Conservation (phyloP, 208 protist genomes). For the Entamoeba moshkovskii region DNA sequence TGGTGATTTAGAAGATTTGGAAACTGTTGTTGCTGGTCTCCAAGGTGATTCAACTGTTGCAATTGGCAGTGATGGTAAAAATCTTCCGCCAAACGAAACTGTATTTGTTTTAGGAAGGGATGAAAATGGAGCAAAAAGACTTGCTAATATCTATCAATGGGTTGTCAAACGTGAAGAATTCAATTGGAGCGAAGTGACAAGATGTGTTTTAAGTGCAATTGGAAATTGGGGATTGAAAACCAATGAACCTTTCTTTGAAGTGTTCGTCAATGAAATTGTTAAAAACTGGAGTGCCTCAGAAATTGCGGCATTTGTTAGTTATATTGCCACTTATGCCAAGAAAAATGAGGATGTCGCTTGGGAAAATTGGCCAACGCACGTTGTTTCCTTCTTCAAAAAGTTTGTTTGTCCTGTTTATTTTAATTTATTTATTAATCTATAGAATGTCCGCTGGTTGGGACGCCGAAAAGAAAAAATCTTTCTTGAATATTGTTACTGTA, state of each 20-base stretch:
- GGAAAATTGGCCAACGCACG: not conserved
- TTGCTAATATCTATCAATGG: not conserved
- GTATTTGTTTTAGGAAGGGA: not conserved
- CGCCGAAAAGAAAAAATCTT: not conserved
- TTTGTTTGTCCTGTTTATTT: not conserved
- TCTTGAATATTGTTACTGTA: not conserved
- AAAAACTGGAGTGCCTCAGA: not conserved
- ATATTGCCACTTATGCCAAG: not conserved
- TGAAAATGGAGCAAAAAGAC: not conserved
- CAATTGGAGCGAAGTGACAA: not conserved
- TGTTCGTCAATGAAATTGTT: not conserved
- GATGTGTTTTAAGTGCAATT: not conserved
- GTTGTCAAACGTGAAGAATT: not conserved
- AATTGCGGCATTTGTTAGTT: not conserved
- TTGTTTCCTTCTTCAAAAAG: not conserved
- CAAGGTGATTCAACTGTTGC: not conserved
- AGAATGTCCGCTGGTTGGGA: not conserved
- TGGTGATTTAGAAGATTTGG: not conserved
- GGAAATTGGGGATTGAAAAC: not conserved
- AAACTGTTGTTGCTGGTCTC: not conserved
- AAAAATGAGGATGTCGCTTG: not conserved
- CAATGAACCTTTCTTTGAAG: not conserved
- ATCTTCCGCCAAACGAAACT: not conserved
- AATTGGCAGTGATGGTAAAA: not conserved
- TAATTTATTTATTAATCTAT: not conserved